Percentiles rank a stretch among this genome's conserved stretches.
These are phyloP conservation scores for Mortierella sp. DNA, from an alignment of 371 early-diverging fungal genomes.

Conservation along the genomic window DNA sequence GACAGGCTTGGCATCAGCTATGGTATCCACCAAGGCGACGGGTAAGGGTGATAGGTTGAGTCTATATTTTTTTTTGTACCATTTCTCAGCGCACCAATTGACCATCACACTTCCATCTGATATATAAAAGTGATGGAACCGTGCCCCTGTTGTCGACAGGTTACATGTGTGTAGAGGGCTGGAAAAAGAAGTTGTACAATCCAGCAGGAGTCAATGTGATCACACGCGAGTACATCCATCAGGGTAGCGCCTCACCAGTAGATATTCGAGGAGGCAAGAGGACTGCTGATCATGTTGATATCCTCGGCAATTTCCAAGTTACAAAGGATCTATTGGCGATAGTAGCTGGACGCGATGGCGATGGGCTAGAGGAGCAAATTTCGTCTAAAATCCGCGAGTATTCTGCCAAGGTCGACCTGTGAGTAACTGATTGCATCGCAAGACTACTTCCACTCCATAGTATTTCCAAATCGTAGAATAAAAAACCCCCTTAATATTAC, in stretches of 20 bases:
- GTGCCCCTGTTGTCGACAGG: slow-evolving; percentile 92
- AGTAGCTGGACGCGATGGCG: slow-evolving; percentile 56
- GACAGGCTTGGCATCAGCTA: slow-evolving; percentile 51
- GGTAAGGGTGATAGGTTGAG: slow-evolving; percentile 15
- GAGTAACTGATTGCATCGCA: neutral
- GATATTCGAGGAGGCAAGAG: slow-evolving; percentile 87
- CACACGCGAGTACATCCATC: slow-evolving; percentile 83
- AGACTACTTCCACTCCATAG: neutral
- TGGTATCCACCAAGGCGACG: slow-evolving; percentile 51
- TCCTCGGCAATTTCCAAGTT: slow-evolving; percentile 81
- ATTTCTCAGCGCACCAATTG: neutral
- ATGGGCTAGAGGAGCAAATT: slow-evolving; percentile 52
- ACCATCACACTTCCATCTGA: slow-evolving; percentile 6
- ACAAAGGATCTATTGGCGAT: slow-evolving; percentile 60
- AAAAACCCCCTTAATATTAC: neutral
- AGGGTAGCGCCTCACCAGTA: slow-evolving; percentile 65
- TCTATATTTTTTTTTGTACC: neutral
- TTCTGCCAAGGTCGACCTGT: slow-evolving; percentile 53
- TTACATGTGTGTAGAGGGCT: slow-evolving; percentile 94
- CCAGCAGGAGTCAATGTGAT: slow-evolving; percentile 83
- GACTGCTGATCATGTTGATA: slow-evolving; percentile 93
- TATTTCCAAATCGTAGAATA: neutral
- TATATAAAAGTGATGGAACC: slow-evolving; percentile 87
- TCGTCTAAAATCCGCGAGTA: slow-evolving; percentile 57
- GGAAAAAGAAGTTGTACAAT: slow-evolving; percentile 88